Percentiles rank a stretch among this genome's conserved stretches.
Evolutionary conservation across 352 stramenopile genomes (phyloP).

Genomic region (Sclerospora graminicola): DNA sequence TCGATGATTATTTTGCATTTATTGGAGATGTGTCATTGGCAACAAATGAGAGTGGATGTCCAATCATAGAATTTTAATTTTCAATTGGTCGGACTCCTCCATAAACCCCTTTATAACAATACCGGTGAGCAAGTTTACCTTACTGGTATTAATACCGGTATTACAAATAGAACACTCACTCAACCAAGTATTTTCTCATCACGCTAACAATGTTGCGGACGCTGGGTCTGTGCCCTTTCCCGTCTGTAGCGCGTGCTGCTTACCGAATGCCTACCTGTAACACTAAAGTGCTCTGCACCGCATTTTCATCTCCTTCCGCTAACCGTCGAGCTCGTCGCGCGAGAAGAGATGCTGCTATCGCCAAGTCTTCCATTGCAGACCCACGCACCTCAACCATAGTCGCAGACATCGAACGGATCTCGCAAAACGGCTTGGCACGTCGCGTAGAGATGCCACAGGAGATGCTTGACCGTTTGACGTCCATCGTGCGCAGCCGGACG

Average conservation of each 20-base stretch:
- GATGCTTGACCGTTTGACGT: slow-evolving; percentile 47
- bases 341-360: slow-evolving; percentile 23
- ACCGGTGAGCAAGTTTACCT: too few species aligned
- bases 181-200: too few species aligned
- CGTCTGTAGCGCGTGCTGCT: background rate
- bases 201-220: slow-evolving; percentile 5
- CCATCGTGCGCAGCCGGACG: slow-evolving; percentile 52
- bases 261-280: background rate
- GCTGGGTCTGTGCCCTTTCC: background rate
- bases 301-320: slow-evolving; percentile 18
- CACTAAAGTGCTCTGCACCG: slow-evolving; percentile 3
- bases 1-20: too few species aligned
- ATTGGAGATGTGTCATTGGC: too few species aligned
- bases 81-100: too few species aligned
- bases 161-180: too few species aligned
- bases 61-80: too few species aligned
- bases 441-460: slow-evolving; percentile 65
- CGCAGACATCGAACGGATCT: slow-evolving; percentile 46
- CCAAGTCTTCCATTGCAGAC: background rate
- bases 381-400: slow-evolving; percentile 22
- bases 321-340: slow-evolving; percentile 38
- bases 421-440: slow-evolving; percentile 49
- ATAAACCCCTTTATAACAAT: too few species aligned
- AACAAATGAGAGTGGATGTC: too few species aligned
- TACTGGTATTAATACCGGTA: too few species aligned